phyloP scores from a whole-genome alignment of 441 rosid genomes.

The Corymbia citriodora region DNA sequence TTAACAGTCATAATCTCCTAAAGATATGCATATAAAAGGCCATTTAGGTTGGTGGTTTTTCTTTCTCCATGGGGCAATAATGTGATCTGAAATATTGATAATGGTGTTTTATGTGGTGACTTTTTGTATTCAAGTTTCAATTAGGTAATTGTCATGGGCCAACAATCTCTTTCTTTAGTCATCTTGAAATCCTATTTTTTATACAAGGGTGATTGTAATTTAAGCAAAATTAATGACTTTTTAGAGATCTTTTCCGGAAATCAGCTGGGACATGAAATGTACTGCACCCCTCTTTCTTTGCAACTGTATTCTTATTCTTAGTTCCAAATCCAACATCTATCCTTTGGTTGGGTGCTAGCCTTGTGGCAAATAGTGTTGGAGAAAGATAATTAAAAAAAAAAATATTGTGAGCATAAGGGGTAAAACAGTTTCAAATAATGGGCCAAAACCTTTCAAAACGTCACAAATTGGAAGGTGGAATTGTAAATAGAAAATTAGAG shows the following conservation, averaged over 20 bases:
- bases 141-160: not conserved
- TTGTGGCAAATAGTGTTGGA: not conserved
- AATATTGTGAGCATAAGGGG: not conserved
- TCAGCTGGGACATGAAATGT: not conserved
- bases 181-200: not conserved
- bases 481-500: not conserved
- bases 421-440: not conserved
- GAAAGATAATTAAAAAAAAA: not conserved
- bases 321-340: not conserved
- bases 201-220: not conserved
- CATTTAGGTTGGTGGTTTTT: not conserved
- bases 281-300: not conserved
- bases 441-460: not conserved
- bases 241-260: not conserved
- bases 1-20: not conserved
- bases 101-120: not conserved
- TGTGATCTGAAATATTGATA: not conserved
- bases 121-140: not conserved
- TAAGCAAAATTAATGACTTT: not conserved
- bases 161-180: not conserved
- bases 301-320: not conserved
- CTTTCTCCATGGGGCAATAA: not conserved
- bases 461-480: not conserved
- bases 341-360: not conserved
- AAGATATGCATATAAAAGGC: not conserved